phyloP scores from a whole-genome alignment of 1,284 basidiomycete genomes.

The Fomitopsis betulina region DNA sequence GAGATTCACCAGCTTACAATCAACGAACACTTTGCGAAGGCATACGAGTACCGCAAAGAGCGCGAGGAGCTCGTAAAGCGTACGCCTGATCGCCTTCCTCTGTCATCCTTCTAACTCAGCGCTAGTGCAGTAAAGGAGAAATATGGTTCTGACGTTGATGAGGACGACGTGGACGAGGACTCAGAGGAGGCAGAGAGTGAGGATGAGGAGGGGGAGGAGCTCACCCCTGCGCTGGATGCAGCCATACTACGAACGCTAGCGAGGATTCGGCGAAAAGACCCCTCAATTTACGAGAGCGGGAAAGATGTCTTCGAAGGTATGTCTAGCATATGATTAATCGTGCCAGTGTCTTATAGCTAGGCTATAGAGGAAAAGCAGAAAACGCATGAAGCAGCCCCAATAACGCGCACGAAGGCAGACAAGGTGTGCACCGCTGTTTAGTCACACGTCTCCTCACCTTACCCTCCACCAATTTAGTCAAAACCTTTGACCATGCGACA shows the following conservation, averaged over 20 bases:
- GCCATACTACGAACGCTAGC: slow-evolving; percentile 92
- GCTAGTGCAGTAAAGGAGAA: slow-evolving; percentile 70
- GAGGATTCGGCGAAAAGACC: slow-evolving; percentile 82
- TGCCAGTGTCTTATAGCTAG: not conserved
- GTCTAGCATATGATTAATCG: slow-evolving; percentile 14
- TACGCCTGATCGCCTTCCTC: slow-evolving; percentile 33
- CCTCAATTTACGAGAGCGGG: slow-evolving; percentile 72
- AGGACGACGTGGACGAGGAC: slow-evolving; percentile 47
- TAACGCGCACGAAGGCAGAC: slow-evolving; percentile 35
- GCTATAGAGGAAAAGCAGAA: slow-evolving; percentile 61
- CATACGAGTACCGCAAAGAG: slow-evolving; percentile 77
- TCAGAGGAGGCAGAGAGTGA: slow-evolving; percentile 82
- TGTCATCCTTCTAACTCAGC: not conserved
- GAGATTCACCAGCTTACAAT: slow-evolving; percentile 56
- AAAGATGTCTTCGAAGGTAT: slow-evolving; percentile 76
- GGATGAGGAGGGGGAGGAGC: slow-evolving; percentile 93
- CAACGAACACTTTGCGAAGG: slow-evolving; percentile 81
- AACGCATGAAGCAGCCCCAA: slow-evolving; percentile 27
- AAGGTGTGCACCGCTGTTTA: slow-evolving; percentile 39
- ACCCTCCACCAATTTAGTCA: slow-evolving; percentile 26
- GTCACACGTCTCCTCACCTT: not conserved
- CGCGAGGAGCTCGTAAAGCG: slow-evolving; percentile 77
- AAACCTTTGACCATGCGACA: slow-evolving; percentile 62
- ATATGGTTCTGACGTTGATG: slow-evolving; percentile 71
- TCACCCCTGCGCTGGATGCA: slow-evolving; percentile 92